Base-by-base conservation (phyloP, 306 rosid species). In the Trifolium subterraneum region DNA sequence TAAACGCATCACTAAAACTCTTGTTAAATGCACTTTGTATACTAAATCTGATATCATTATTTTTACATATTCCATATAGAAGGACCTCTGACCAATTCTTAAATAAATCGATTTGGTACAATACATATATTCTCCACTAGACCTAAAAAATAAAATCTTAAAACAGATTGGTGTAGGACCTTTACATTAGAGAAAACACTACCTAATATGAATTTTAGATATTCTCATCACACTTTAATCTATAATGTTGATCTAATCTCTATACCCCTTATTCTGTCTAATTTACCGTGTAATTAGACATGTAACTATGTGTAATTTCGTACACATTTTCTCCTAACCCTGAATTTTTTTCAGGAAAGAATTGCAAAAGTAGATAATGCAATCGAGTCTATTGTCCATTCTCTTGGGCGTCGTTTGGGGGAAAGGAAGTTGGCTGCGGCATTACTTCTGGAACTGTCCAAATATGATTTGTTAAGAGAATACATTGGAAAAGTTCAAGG, bases 401-500 rank as follows among this genome's bases (percentile, higher is more conserved):
- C 72, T 11, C 91, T 90, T 73, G 86, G 91, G 12, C 96, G 93
- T 42, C 85, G 68, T 83, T 59, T 66, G 56, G 86, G 41, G 74
- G 96, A 90, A 76, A 76, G 86, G 61, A 86, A 81, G 83, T 72
- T 80, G 19, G 93, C 96, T 22, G 70, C 85, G 86, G 77, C 75
- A 51, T 80, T 90, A 82, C 78, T 90, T n/a, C 45, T 88, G 78
- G 93, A 85, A 78, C 76, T 90, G 47, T 88, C 91, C 18, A 64
- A 69, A 71, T 11, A 31, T 7, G 27, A 80, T 74, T 51, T 79
- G 75, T 41, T 42, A 42, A 66, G 38, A 66, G 71, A 66, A 23
- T 29, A 80, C 63, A 80, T 90, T 48, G 96, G 96, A 72, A 77
- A 79, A 33, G 79, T 82, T 78, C 91, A 87, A 63, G 96, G 96